Conservation (phyloP, 495 filamentous ascomycete species). For the Hypoxylon perforatum region DNA sequence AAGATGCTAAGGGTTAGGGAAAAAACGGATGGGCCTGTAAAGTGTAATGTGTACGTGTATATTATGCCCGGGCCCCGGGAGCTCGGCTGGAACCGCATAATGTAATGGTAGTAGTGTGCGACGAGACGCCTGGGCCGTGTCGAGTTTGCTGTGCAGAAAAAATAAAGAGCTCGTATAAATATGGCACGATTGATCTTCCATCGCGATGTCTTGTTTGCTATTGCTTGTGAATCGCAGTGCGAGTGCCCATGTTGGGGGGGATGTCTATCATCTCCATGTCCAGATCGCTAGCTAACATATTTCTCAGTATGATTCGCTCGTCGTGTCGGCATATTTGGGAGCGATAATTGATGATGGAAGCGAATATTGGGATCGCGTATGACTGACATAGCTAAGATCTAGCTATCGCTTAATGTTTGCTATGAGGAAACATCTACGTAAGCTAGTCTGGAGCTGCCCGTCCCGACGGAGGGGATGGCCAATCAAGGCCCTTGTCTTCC, state of each 20-base stretch:
- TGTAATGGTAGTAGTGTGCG: conserved; percentile 12
- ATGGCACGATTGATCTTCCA: background rate
- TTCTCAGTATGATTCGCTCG: too few relatives aligned
- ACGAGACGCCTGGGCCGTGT: background rate
- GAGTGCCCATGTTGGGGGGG: too few relatives aligned
- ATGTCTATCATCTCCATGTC: too few relatives aligned
- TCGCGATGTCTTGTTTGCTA: background rate
- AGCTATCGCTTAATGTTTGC: too few relatives aligned
- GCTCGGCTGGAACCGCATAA: conserved; percentile 41
- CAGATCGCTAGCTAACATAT: too few relatives aligned
- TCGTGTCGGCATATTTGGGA: too few relatives aligned
- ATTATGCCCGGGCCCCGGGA: conserved; percentile 34
- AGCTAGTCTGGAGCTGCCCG: background rate
- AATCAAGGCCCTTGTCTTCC: conserved; percentile 2
- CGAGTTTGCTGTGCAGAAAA: background rate
- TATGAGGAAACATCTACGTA: background rate
- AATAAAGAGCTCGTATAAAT: background rate
- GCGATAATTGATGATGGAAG: too few relatives aligned
- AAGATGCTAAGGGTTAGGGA: conserved; percentile 5
- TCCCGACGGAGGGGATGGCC: conserved; percentile 9
- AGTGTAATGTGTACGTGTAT: background rate
- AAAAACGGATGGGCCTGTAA: background rate
- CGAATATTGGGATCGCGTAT: too few relatives aligned
- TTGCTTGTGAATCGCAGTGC: background rate
- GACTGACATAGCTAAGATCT: too few relatives aligned